These are phyloP conservation scores for Candida frijolesensis DNA, from an alignment of 1,139 yeast species.

Conservation along the genomic window DNA sequence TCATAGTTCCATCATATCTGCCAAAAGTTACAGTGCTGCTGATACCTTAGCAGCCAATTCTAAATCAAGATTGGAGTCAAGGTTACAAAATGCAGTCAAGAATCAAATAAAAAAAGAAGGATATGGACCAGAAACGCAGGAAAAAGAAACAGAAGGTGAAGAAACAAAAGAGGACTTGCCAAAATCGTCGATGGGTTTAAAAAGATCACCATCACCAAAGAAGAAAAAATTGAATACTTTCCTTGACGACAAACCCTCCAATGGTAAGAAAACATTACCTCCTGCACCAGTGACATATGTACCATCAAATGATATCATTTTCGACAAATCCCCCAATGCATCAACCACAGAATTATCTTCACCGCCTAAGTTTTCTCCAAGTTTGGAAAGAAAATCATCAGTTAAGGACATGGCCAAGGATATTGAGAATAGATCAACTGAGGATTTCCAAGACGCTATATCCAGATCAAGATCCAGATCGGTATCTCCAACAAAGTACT, in stretches of 20 bases:
- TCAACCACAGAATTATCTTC: slow-evolving; percentile 9
- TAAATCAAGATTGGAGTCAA: slow-evolving; percentile 33
- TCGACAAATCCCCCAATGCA: slow-evolving; percentile 6
- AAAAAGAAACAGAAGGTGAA: slow-evolving; percentile 5
- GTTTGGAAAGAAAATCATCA: slow-evolving; percentile 34
- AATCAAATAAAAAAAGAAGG: slow-evolving; percentile 5
- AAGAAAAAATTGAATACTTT: slow-evolving; percentile 36
- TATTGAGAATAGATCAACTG: slow-evolving; percentile 24
- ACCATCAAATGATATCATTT: slow-evolving; percentile 32
- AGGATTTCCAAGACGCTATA: slow-evolving; percentile 8
- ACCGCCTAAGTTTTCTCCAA: slow-evolving; percentile 34
- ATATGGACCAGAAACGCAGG: too few species aligned
- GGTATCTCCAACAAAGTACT: slow-evolving; percentile 6
- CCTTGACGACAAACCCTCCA: slow-evolving; percentile 16
- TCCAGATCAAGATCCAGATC: slow-evolving; percentile 4
- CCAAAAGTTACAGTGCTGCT: background rate
- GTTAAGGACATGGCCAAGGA: slow-evolving; percentile 37
- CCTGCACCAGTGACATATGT: slow-evolving; percentile 28
- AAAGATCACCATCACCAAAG: slow-evolving; percentile 43
- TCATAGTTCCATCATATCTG: slow-evolving; percentile 12
- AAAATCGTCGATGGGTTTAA: slow-evolving; percentile 27
- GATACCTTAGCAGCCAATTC: slow-evolving; percentile 20
- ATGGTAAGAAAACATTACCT: background rate
- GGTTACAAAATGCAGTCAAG: slow-evolving; percentile 32
- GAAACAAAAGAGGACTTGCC: slow-evolving; percentile 6